Base-by-base conservation (phyloP, 2,329 filamentous ascomycete species). In the Talaromyces amestolkiae region DNA sequence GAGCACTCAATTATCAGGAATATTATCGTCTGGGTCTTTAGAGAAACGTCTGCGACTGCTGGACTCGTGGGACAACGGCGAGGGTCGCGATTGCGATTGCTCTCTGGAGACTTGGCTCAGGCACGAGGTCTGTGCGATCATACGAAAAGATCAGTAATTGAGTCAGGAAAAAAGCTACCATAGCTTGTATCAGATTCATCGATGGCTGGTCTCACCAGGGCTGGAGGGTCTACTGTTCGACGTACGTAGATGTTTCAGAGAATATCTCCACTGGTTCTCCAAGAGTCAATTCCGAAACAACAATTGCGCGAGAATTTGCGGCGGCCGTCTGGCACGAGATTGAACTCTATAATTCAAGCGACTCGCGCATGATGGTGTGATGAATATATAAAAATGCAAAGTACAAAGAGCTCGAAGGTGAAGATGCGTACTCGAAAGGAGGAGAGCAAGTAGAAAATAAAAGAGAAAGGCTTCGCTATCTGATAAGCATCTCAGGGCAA, bases 401-500 rank as follows among this genome's bases (percentile, higher is more conserved):
- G n/a, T 11, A 24, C 1, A 31, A 24, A 11, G 7, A 31, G 22
- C 13, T 17, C 4, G 19, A 43, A 19, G 19, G 22, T 27, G 22
- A 27, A 27, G 19, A 43, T 43, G 39, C 4, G 8, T 37, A 10
- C 35, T 39, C 11, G 17, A 22, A n/a, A 6, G 8, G 31, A 10
- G 51, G 19, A 10, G 13, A 27, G 39, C 15, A 39, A 41, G 31
- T 39, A 45, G 22, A 33, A 33, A 59, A 33, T 31, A 33, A 31
- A 59, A 33, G 24, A 58, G 56, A 58, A 45, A 45, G 56, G 4
- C 35, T 35, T 56, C 61, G 24, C 51, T 54, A 63, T 58, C 51
- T 56, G 61, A 63, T 63, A 63, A 56, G 49, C 39, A 35, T 49
- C 11, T n/a, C 39, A 58, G 27, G 61, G 61, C 41, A 63, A 56